phyloP scores from a whole-genome alignment of 1,284 basidiomycete species.

The Mrakiaceae sp. region DNA sequence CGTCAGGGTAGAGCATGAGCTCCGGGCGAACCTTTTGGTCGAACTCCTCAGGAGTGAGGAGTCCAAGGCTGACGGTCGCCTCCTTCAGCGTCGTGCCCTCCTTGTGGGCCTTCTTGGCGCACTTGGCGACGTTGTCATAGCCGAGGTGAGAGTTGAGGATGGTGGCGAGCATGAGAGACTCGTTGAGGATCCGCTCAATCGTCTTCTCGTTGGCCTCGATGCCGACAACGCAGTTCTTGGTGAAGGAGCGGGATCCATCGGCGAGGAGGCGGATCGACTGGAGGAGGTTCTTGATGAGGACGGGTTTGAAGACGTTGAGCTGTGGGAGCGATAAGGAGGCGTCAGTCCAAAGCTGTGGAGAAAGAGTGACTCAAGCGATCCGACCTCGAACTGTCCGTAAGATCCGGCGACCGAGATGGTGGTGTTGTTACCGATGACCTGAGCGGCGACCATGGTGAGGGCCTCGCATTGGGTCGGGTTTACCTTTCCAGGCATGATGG shows the following conservation, averaged over 20 bases:
- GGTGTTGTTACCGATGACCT: slow-evolving; percentile 98
- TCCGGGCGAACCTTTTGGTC: slow-evolving; percentile 92
- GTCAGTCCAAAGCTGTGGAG: background rate
- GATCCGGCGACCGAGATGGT: slow-evolving; percentile 85
- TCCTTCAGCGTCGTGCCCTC: slow-evolving; percentile 94
- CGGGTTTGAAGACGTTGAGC: slow-evolving; percentile 99
- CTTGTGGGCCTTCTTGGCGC: slow-evolving; percentile 98
- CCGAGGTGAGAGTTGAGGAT: slow-evolving; percentile 86
- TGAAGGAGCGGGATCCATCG: slow-evolving; percentile 89
- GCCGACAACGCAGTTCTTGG: slow-evolving; percentile 92
- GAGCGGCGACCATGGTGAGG: slow-evolving; percentile 95
- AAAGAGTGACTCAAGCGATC: slow-evolving; percentile 12
- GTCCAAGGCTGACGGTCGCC: slow-evolving; percentile 77
- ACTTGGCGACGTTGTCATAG: slow-evolving; percentile 95
- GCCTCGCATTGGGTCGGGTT: slow-evolving; percentile 99
- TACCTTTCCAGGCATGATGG: slow-evolving; percentile 99
- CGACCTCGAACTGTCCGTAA: slow-evolving; percentile 91
- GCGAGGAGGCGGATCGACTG: slow-evolving; percentile 88
- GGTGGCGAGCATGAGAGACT: slow-evolving; percentile 92
- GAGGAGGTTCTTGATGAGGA: slow-evolving; percentile 94
- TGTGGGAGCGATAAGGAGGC: slow-evolving; percentile 27
- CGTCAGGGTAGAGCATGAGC: slow-evolving; percentile 37
- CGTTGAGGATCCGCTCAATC: slow-evolving; percentile 79
- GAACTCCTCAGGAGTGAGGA: slow-evolving; percentile 83
- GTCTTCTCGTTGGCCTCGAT: slow-evolving; percentile 92